These are phyloP conservation scores for Salvia hispanica DNA, from an alignment of 257 asterid species.

Conservation along the genomic window DNA sequence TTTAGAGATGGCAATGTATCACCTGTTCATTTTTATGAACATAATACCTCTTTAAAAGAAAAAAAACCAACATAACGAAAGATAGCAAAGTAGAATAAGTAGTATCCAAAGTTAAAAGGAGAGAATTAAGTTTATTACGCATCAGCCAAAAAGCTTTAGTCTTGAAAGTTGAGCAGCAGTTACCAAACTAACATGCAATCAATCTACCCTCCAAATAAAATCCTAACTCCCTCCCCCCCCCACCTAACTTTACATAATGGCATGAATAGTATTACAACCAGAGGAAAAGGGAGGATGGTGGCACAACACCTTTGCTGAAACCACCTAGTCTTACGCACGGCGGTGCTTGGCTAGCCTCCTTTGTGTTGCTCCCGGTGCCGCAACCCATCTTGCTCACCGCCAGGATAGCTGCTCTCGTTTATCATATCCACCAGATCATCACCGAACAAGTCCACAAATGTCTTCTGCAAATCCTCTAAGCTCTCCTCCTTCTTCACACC, in stretches of 20 bases:
- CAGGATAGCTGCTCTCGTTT: slow-evolving; percentile 38
- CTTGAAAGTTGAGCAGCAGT: background rate
- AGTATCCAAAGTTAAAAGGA: background rate
- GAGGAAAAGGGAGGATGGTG: background rate
- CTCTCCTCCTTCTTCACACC: slow-evolving; percentile 63
- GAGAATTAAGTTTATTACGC: slow-evolving; percentile 12
- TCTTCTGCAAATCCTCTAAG: slow-evolving; percentile 79
- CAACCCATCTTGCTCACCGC: slow-evolving; percentile 50
- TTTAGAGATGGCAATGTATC: too few relatives aligned
- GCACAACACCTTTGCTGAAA: background rate
- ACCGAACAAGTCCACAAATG: slow-evolving; percentile 86
- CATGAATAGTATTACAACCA: background rate
- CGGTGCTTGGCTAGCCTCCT: slow-evolving; percentile 36
- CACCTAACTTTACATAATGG: slow-evolving; percentile 13
- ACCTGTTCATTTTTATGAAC: too few relatives aligned
- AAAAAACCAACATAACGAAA: too few relatives aligned
- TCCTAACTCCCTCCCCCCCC: background rate
- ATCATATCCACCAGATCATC: slow-evolving; percentile 66
- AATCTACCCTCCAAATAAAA: slow-evolving; percentile 20
- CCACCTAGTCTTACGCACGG: slow-evolving; percentile 17
- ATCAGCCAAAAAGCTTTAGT: slow-evolving; percentile 16
- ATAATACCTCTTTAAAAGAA: too few relatives aligned
- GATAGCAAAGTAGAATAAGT: too few relatives aligned
- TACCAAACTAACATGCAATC: slow-evolving; percentile 23
- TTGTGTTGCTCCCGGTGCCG: slow-evolving; percentile 45